These are phyloP conservation scores for Colletotrichum godetiae DNA, from an alignment of 2,329 filamentous ascomycete genomes.

Conservation along the genomic window DNA sequence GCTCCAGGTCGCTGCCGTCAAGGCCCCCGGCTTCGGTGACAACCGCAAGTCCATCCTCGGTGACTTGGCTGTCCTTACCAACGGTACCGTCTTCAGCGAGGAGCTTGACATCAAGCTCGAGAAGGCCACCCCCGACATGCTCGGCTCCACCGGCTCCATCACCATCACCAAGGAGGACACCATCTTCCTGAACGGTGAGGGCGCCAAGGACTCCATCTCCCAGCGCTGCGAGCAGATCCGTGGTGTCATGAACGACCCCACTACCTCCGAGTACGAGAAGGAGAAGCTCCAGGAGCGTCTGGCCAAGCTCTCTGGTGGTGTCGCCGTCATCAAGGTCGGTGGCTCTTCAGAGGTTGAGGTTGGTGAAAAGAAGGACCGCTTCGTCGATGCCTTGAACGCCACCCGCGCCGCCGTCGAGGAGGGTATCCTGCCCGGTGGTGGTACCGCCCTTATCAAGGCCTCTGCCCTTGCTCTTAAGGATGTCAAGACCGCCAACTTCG, in stretches of 20 bases:
- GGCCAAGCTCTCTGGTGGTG: conserved; percentile 98
- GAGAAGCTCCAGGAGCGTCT: conserved; percentile 99
- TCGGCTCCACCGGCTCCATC: conserved; percentile 96
- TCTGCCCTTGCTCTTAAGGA: conserved; percentile 86
- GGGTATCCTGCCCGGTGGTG: conserved; percentile 98
- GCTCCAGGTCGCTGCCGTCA: conserved; percentile 97
- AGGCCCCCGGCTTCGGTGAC: conserved; percentile 99
- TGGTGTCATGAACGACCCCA: conserved; percentile 92
- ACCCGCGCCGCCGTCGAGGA: conserved; percentile 98
- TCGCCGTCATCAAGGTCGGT: conserved; percentile 99
- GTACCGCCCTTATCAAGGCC: conserved; percentile 97
- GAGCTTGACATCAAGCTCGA: conserved; percentile 99
- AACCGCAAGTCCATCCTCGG: conserved; percentile 99
- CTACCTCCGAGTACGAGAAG: conserved; percentile 99
- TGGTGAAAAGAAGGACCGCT: conserved; percentile 99
- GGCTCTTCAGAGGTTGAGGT: conserved; percentile 98
- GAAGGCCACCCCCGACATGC: conserved; percentile 95
- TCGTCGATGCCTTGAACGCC: conserved; percentile 97
- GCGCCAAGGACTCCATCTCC: conserved; percentile 90
- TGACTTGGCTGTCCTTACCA: conserved; percentile 94
- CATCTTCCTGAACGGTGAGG: conserved; percentile 97
- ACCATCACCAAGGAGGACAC: conserved; percentile 99
- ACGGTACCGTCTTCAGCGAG: conserved; percentile 96
- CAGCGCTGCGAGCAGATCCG: conserved; percentile 99
- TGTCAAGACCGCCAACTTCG: conserved; percentile 94